Evolutionary conservation across 768 basidiomycete species (phyloP), one percentile per base, ranked within the genome.

Genomic region (Boletus sp.): DNA sequence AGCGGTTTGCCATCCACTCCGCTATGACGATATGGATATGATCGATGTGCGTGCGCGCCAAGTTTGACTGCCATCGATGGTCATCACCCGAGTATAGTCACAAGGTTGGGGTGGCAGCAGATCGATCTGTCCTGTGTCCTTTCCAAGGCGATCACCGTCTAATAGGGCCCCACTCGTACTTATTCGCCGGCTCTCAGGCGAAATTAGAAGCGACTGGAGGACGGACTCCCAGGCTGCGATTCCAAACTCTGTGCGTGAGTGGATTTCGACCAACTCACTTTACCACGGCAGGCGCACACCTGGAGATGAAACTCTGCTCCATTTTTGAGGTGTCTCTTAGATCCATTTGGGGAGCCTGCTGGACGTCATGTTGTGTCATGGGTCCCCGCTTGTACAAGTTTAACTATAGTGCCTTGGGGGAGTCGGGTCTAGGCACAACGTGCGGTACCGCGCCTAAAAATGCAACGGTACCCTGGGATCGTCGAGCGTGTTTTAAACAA

Each of bases 181-280:
- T 27, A 25, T 48, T 50, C 30, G 10, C 54, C 45, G 51, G 45
- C 53, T 66, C 64, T 49, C 66, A 68, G 55, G 63, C 53, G 29
- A 51, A 55, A 47, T 45, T 54, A 42, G 55, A 42, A 52, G 49
- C 46, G 38, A 42, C 23, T n/a, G 7, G 57, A 59, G 25, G 34
- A 50, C 51, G 39, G 51, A 48, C 65, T 66, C 65, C 56, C 67
- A 66, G 55, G 61, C 61, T 34, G 46, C 41, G 48, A 44, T 59
- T 43, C 52, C 30, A 33, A 56, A 59, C 47, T 43, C 25, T 30
- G 5, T 33, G 37, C 40, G 60, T 68, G 65, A 66, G 64, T 60
- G 56, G 41, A 54, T 53, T 27, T 54, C 21, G 37, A 47, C 35
- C 39, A 46, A 48, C 38, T 13, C 29, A 38, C 50, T 42, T 46